Evolutionary conservation across 2,329 filamentous ascomycete species (phyloP).

Genomic region (Verticillium dahliae): DNA sequence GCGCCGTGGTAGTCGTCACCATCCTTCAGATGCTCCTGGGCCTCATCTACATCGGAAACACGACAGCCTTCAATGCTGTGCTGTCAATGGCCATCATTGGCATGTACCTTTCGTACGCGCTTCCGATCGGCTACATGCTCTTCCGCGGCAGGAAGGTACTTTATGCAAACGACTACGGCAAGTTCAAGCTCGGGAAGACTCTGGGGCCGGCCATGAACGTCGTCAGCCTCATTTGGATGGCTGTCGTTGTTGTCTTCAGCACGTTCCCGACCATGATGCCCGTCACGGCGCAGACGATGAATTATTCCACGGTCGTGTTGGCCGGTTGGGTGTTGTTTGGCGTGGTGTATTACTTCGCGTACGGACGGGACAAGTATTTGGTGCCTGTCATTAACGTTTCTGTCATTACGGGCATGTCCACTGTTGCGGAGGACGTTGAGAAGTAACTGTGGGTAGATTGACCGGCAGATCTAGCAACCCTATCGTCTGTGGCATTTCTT

Average conservation of each 20-base stretch:
- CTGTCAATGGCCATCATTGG: constrained; percentile 33
- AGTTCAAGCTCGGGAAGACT: constrained; percentile 21
- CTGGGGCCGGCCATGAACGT: constrained; percentile 30
- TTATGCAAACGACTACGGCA: constrained; percentile 11
- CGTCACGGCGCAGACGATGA: constrained; percentile 35
- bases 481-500: too few relatives aligned
- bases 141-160: constrained; percentile 23
- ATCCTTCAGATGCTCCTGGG: constrained; percentile 22
- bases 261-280: constrained; percentile 34
- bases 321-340: constrained; percentile 29
- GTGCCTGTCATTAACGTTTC: constrained; percentile 12
- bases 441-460: not conserved
- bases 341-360: constrained; percentile 21
- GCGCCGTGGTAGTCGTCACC: constrained; percentile 17
- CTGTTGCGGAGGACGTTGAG: not conserved
- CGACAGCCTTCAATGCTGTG: constrained; percentile 33
- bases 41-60: constrained; percentile 33
- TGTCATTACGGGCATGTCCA: constrained; percentile 6
- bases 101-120: constrained; percentile 34
- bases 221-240: constrained; percentile 33
- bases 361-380: constrained; percentile 18
- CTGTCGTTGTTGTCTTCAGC: constrained; percentile 36
- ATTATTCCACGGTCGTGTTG: constrained; percentile 37
- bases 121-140: constrained; percentile 30
- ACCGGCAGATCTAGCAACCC: too few relatives aligned